Base-by-base conservation (phyloP, 2,329 filamentous ascomycete genomes). In the Scopulariopsis brevicaulis region DNA sequence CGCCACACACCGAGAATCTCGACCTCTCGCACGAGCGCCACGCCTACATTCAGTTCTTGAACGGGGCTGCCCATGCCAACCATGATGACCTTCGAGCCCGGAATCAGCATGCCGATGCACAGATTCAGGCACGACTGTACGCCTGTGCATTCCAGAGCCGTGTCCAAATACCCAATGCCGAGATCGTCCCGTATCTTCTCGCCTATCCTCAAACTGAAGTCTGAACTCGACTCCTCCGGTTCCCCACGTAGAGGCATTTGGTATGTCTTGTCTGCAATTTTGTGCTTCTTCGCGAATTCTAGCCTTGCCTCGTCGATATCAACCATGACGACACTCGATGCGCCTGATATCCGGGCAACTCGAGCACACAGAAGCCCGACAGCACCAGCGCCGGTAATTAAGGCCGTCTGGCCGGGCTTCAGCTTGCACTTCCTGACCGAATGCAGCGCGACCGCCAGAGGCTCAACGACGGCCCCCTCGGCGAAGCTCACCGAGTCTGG, bases 31-130 rank as follows among this genome's bases (percentile, higher is more conserved):
- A 58, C 32, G 5, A 51, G 28, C 2, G 56, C 56, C 6, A 75
- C 76, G 3, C 73, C 77, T 22, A 84, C 72, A 4, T 79, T 79
- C 11, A 83, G 68, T 0, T 75, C 80, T 62, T 82, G 78, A 25
- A 80, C 71, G 1, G 80, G 79, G n/a, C 72, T 77, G 37, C 80
- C 81, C 79, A 84, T 82, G 46, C 81, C 81, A 34, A 83, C 76
- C 12, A 83, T 71, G 62, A 83, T 70, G 53, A 82, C 70, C 56
- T 73, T 74, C 10, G 79, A 79, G n/a, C 79, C 80, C 2, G 32
- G 53, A 18, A 12, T 10, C 3, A 51, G 5, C 48, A 51, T 51
- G 6, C 20, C 48, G 34, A 65, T 37, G 4, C 58, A 60, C n/a
- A 57, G 56, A 34, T 64, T 62, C 14, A 59, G 37, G 37, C 62